Percentiles rank a stretch among this genome's conserved stretches.
Evolutionary conservation across 495 filamentous ascomycete species (phyloP).

Genomic region (Hyaloscypha hepaticicola): DNA sequence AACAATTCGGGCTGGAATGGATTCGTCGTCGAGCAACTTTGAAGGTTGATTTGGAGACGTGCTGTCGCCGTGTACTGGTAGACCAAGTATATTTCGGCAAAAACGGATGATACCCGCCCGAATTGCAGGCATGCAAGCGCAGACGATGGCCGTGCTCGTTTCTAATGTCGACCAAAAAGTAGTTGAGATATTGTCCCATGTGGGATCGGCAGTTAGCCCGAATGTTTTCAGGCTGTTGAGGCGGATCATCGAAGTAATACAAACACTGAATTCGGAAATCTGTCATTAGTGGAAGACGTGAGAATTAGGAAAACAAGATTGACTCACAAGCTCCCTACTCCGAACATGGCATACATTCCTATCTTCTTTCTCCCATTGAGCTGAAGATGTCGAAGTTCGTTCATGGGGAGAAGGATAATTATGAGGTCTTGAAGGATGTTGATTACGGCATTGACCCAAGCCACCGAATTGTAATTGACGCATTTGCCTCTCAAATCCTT

Average conservation of each 20-base stretch:
- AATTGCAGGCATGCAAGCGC: conserved; percentile 18
- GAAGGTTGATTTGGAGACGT: conserved; percentile 1
- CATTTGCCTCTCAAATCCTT: conserved; percentile 1
- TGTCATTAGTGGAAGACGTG: neutral
- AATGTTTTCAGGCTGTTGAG: conserved; percentile 41
- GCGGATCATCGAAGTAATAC: conserved; percentile 45
- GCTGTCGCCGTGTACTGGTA: neutral
- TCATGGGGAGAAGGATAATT: conserved; percentile 53
- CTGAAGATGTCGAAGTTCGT: conserved; percentile 45
- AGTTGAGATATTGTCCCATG: conserved; percentile 35
- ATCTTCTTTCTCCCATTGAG: conserved; percentile 48
- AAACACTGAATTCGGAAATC: conserved; percentile 37
- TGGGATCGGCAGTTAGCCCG: conserved; percentile 42
- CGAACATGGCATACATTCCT: conserved; percentile 23
- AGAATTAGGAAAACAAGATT: neutral
- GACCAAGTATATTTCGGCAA: neutral
- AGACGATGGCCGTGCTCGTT: neutral
- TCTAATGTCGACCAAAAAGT: conserved; percentile 6
- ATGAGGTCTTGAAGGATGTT: conserved; percentile 53
- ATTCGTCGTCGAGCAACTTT: neutral
- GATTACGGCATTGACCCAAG: conserved; percentile 52
- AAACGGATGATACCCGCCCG: conserved; percentile 4
- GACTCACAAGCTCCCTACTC: neutral
- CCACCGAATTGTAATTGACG: conserved; percentile 36
- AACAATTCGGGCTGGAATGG: neutral